Percentiles rank a stretch among this genome's conserved stretches.
These are phyloP conservation scores for Knoxia roxburghii DNA, from an alignment of 257 asterid genomes.

Conservation along the genomic window DNA sequence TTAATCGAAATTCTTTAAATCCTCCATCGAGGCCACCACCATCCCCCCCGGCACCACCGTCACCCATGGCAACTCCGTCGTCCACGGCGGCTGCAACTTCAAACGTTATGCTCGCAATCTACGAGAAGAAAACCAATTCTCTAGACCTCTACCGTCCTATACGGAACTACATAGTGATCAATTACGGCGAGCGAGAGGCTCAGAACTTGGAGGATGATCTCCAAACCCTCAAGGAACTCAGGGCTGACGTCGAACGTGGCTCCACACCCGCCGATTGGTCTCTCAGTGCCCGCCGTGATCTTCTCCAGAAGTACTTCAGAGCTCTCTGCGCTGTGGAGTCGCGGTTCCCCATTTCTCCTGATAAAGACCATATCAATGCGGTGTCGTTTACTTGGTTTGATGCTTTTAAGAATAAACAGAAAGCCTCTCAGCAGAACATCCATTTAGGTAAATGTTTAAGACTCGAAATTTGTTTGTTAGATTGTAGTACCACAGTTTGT, in stretches of 20 bases:
- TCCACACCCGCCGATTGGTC: conserved; percentile 43
- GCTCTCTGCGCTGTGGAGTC: conserved; percentile 96
- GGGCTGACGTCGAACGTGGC: conserved; percentile 66
- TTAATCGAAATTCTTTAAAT: neutral
- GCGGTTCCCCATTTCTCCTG: conserved; percentile 85
- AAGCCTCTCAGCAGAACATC: conserved; percentile 82
- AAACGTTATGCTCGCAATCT: conserved; percentile 75
- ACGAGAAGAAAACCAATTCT: conserved; percentile 76
- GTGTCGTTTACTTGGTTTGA: conserved; percentile 87
- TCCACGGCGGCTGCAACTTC: conserved; percentile 47
- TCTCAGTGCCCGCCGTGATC: conserved; percentile 78
- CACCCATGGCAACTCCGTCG: conserved; percentile 52
- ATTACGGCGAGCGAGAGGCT: conserved; percentile 91
- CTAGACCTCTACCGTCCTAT: conserved; percentile 84
- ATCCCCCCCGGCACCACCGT: conserved; percentile 18
- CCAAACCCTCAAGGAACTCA: conserved; percentile 61
- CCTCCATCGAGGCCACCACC: neutral
- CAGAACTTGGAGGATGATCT: conserved; percentile 88
- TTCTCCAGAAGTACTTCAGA: conserved; percentile 73
- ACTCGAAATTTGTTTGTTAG: neutral
- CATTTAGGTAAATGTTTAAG: conserved; percentile 53
- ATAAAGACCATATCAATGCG: conserved; percentile 73
- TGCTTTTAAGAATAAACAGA: conserved; percentile 71
- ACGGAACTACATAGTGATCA: conserved; percentile 70
- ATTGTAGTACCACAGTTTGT: neutral